Evolutionary conservation across 805 yeast genomes (phyloP).

Genomic region (Saturnispora kantuleensis): DNA sequence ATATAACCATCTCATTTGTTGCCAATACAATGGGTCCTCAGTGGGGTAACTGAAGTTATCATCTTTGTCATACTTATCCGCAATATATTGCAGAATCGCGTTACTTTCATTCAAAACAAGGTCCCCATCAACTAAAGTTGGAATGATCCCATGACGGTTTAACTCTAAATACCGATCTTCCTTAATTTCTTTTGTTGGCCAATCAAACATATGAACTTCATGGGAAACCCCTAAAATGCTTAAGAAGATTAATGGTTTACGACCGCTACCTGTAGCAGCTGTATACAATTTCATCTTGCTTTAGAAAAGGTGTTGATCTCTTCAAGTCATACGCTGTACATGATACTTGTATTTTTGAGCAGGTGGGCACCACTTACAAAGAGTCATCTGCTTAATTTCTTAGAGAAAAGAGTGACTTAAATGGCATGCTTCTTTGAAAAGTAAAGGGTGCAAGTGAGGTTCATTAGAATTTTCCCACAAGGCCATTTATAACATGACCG

Average conservation of each 20-base stretch:
- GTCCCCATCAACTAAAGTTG: conserved; percentile 37
- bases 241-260: conserved; percentile 29
- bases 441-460: too few species aligned
- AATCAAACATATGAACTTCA: conserved; percentile 19
- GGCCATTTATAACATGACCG: too few species aligned
- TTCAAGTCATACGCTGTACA: too few species aligned
- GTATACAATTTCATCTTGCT: conserved; percentile 22
- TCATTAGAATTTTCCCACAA: too few species aligned
- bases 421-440: too few species aligned
- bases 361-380: too few species aligned
- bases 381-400: too few species aligned
- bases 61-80: conserved; percentile 47
- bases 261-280: conserved; percentile 34
- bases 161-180: conserved; percentile 43
- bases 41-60: conserved; percentile 32
- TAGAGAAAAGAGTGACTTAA: too few species aligned
- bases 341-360: too few species aligned
- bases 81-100: conserved; percentile 47
- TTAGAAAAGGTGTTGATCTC: too few species aligned
- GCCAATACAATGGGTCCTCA: conserved; percentile 35
- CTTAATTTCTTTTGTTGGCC: conserved; percentile 1
- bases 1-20: conserved; percentile 37
- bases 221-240: conserved; percentile 32
- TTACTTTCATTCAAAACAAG: conserved; percentile 36
- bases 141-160: conserved; percentile 54